These are phyloP conservation scores for Aspergillus niger DNA, from an alignment of 2,329 filamentous ascomycete species.

Conservation along the genomic window DNA sequence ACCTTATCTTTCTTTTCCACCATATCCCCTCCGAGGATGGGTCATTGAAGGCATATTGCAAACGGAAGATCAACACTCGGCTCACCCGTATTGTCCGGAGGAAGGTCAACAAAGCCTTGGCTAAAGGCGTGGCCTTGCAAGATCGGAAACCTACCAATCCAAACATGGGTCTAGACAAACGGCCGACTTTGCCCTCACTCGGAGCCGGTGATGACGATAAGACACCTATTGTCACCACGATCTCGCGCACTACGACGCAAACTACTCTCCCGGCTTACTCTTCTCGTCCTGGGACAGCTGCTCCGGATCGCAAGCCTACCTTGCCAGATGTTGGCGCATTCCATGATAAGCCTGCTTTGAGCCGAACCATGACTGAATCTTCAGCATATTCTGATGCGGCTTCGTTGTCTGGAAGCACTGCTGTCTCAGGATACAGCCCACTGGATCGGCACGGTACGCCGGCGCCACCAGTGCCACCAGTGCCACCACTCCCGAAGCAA, in stretches of 20 bases:
- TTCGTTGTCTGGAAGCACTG: conserved; percentile 45
- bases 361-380: conserved; percentile 49
- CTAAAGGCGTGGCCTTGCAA: conserved; percentile 66
- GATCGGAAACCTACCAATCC: conserved; percentile 55
- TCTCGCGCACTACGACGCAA: conserved; percentile 53
- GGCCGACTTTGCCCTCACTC: conserved; percentile 65
- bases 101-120: conserved; percentile 86
- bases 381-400: conserved; percentile 56
- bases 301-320: conserved; percentile 34
- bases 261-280: conserved; percentile 66
- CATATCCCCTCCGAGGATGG: conserved; percentile 84
- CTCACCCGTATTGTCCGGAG: conserved; percentile 79
- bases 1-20: conserved; percentile 87
- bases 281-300: conserved; percentile 60
- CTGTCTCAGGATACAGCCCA: conserved; percentile 38
- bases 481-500: conserved; percentile 33
- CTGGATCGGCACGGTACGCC: conserved; percentile 34
- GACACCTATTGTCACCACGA: conserved; percentile 27
- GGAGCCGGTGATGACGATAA: conserved; percentile 51
- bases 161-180: conserved; percentile 31
- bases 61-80: conserved; percentile 84
- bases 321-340: conserved; percentile 43
- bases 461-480: conserved; percentile 26
- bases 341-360: conserved; percentile 45
- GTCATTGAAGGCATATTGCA: conserved; percentile 80